Evolutionary conservation across 805 yeast genomes (phyloP), one percentile per base, ranked within the genome.

Genomic region (Dipodascus geniculatus): DNA sequence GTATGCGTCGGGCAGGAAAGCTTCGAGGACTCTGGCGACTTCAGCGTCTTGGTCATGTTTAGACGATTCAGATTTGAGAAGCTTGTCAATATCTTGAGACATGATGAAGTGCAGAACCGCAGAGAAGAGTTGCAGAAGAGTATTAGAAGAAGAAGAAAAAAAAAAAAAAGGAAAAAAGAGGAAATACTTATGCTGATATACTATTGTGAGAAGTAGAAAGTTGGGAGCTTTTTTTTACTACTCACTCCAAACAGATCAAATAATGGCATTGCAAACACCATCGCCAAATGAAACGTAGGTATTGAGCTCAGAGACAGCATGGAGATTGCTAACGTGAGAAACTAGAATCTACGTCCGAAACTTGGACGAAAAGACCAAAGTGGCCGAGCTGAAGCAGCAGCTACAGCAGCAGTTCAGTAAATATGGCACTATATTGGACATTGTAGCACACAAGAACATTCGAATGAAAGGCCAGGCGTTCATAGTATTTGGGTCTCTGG

Each of bases 391-490:
- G 20, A 77, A 75, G 54, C 56, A 61, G 1, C 70, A 71, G 3
- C 71, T 87, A 1, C 54, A 54, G 2, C 63, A 66, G 6, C 56
- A 74, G 0, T 82, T 82, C 54, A 60, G 61, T 2, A 63, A 71
- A 17, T 76, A 70, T 61, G 82, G 83, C 0, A 70, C 71, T 1
- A 68, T 83, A 1, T 54, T 74, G 16, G 76, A 75, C 28, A 67
- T 87, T 11, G 70, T 77, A 1, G 79, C 87, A 1, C 81, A 79
- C 54, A 76, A 76, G 55, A 82, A 80, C 58, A 61, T 86, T n/a
- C 75, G 73, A 57, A 74, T 83, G 76, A 75, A 83, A 54, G 96
- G 96, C 1, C 96, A 87, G 65, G 96, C 95, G 1, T 87, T 86
- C 65, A 74, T 87, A 3, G 78, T 86, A 0, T 79, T 81, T 52